phyloP scores from a whole-genome alignment of 164 flowering plant species.

The Santalum album region DNA sequence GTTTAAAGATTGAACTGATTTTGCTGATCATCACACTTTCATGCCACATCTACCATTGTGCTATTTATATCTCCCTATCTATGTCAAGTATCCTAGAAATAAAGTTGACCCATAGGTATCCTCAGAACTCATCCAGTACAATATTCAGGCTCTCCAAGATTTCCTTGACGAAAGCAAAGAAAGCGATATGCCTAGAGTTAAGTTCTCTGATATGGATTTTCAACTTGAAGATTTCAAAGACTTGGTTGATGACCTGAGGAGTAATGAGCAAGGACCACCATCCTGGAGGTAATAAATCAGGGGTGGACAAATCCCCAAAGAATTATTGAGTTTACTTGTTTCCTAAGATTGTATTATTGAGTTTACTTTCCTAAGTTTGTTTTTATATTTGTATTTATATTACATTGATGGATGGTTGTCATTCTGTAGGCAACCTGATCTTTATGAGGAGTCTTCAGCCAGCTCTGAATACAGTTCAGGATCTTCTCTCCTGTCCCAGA shows the following conservation, averaged over 20 bases:
- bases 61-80: background rate
- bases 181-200: slow-evolving; percentile 22
- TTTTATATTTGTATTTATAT: no score
- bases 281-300: slow-evolving; percentile 56
- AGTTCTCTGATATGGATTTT: slow-evolving; percentile 42
- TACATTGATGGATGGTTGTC: slow-evolving; percentile 3
- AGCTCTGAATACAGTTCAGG: slow-evolving; percentile 85
- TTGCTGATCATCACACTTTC: background rate
- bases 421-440: slow-evolving; percentile 54
- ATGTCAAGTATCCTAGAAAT: no score
- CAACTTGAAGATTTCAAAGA: slow-evolving; percentile 53
- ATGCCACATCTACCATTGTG: background rate
- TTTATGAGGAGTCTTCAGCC: slow-evolving; percentile 62
- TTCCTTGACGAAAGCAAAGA: slow-evolving; percentile 55
- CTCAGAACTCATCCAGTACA: slow-evolving; percentile 2
- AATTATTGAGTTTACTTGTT: background rate
- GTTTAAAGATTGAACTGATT: background rate
- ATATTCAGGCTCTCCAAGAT: slow-evolving; percentile 74
- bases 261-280: slow-evolving; percentile 36
- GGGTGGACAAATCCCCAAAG: background rate
- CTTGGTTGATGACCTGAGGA: slow-evolving; percentile 52
- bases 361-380: background rate
- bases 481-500: slow-evolving; percentile 43
- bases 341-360: background rate
- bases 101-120: no score